Conservation (phyloP, 768 basidiomycete species). For the Xerocomellus amylosporus region DNA sequence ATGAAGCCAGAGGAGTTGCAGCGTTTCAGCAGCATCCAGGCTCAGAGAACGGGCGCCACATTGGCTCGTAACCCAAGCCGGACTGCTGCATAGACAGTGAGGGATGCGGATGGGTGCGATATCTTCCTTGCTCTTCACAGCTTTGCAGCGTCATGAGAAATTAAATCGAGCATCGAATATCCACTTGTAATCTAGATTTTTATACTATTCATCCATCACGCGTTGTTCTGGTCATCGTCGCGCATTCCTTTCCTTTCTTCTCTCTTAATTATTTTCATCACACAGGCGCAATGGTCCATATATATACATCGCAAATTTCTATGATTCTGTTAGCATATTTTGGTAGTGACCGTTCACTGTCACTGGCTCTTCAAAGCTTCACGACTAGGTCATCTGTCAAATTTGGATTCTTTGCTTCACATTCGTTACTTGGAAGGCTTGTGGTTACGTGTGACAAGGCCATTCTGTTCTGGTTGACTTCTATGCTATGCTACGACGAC, state of each 20-base stretch:
- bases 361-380: slow-evolving; percentile 1
- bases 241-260: slow-evolving; percentile 19
- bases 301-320: slow-evolving; percentile 17
- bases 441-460: background rate
- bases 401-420: slow-evolving; percentile 6
- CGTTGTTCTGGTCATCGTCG: slow-evolving; percentile 13
- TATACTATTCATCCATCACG: slow-evolving; percentile 20
- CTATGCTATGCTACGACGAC: slow-evolving; percentile 1
- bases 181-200: slow-evolving; percentile 35
- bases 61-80: slow-evolving; percentile 76
- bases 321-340: slow-evolving; percentile 9
- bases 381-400: slow-evolving; percentile 1
- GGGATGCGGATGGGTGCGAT: slow-evolving; percentile 21
- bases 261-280: slow-evolving; percentile 6
- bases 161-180: slow-evolving; percentile 31
- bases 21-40: slow-evolving; percentile 85
- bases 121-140: slow-evolving; percentile 21
- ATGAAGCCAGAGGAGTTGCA: slow-evolving; percentile 85
- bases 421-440: slow-evolving; percentile 1
- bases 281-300: slow-evolving; percentile 16
- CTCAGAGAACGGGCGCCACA: slow-evolving; percentile 69
- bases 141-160: slow-evolving; percentile 12
- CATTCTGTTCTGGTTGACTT: background rate
- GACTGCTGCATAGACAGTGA: slow-evolving; percentile 43
- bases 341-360: background rate